These are phyloP conservation scores for Zasmidium cellare DNA, from an alignment of 2,329 filamentous ascomycete species.

Conservation along the genomic window DNA sequence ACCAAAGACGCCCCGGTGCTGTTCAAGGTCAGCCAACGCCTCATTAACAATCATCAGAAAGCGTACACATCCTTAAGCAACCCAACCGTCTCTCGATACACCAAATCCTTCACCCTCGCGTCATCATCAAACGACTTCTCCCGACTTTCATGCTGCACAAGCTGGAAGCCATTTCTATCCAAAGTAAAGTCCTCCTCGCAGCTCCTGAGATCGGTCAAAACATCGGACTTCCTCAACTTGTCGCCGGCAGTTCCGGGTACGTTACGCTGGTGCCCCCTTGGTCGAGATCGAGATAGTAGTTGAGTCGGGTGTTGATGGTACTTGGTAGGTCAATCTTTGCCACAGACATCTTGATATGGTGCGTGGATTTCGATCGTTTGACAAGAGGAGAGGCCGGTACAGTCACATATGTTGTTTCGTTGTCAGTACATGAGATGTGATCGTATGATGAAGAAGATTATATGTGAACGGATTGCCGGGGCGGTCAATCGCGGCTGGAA, in stretches of 20 bases:
- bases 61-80: not conserved
- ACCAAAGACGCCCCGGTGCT: conserved; percentile 6
- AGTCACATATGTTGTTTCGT: too few relatives aligned
- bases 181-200: conserved; percentile 2
- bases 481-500: too few relatives aligned
- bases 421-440: too few relatives aligned
- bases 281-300: not conserved
- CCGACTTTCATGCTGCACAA: not conserved
- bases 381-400: too few relatives aligned
- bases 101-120: not conserved
- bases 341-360: too few relatives aligned
- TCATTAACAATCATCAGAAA: not conserved
- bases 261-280: not conserved
- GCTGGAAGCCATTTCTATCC: conserved; percentile 11
- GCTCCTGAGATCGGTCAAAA: conserved; percentile 3
- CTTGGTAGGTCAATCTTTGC: too few relatives aligned
- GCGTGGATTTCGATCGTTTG: too few relatives aligned
- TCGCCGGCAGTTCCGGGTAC: not conserved
- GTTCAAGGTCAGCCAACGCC: not conserved
- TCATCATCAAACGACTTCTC: not conserved
- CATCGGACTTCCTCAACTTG: not conserved
- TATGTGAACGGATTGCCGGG: too few relatives aligned
- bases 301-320: not conserved
- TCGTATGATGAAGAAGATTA: too few relatives aligned
- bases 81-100: not conserved